Evolutionary conservation across 2,329 filamentous ascomycete species (phyloP).

Genomic region (Diaporthe sp.): DNA sequence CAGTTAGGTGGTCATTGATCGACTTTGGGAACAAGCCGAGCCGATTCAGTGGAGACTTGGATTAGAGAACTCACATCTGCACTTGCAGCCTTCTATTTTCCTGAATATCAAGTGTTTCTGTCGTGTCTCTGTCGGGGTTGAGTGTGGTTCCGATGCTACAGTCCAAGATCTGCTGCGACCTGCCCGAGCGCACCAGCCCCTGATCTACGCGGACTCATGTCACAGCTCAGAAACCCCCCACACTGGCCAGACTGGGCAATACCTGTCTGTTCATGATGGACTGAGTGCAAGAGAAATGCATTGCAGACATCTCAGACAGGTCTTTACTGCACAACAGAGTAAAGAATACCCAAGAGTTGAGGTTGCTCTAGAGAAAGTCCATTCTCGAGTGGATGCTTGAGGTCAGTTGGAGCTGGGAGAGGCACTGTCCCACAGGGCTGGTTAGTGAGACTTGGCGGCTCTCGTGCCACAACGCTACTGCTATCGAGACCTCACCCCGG

Average conservation of each 20-base stretch:
- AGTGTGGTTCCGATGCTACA: not conserved
- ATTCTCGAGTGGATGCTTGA: not conserved
- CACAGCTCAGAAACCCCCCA: not conserved
- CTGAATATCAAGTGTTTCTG: not conserved
- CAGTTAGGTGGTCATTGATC: not conserved
- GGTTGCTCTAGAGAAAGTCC: not conserved
- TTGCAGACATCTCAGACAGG: not conserved
- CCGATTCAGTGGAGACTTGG: not conserved
- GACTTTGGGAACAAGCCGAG: not conserved
- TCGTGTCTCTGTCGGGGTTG: not conserved
- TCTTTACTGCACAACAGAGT: not conserved
- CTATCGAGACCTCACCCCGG: conserved; percentile 1
- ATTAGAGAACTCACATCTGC: too few species aligned
- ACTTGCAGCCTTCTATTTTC: not conserved
- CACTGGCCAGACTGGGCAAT: not conserved
- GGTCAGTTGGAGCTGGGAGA: not conserved
- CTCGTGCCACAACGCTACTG: conserved; percentile 1
- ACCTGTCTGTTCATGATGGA: too few species aligned
- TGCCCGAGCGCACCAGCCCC: conserved; percentile 24
- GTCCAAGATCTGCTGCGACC: not conserved
- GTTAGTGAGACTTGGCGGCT: too few species aligned
- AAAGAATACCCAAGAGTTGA: not conserved
- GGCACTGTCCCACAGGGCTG: too few species aligned
- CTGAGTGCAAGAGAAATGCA: not conserved
- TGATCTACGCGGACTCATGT: conserved; percentile 24